Conservation (phyloP, 2,329 filamentous ascomycete species). For the Aspergillus pseudotamarii region DNA sequence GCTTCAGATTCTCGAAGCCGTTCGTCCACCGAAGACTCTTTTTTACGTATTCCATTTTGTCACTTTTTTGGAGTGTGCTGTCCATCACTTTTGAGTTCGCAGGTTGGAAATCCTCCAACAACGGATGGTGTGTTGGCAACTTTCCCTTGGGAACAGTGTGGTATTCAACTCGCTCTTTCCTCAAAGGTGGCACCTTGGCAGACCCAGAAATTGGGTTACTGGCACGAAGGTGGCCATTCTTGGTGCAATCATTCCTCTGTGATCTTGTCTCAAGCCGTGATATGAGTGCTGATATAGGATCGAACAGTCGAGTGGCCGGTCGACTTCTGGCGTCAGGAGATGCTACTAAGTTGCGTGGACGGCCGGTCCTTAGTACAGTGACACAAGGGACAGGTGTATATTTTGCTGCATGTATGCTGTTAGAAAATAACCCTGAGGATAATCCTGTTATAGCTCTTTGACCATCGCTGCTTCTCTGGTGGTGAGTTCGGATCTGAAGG, state of each 20-base stretch:
- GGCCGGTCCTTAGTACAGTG: background rate
- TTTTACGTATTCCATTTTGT: background rate
- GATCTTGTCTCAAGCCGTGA: background rate
- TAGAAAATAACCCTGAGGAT: background rate
- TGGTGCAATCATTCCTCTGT: background rate
- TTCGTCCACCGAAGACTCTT: conserved; percentile 11
- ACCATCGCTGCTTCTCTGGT: background rate
- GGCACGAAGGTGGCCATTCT: background rate
- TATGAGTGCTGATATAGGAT: background rate
- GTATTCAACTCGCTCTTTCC: conserved; percentile 1
- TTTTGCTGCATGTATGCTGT: background rate
- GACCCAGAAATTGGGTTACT: no score
- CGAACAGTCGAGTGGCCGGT: background rate
- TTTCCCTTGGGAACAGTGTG: background rate
- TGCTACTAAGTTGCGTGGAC: background rate
- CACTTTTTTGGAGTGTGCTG: background rate
- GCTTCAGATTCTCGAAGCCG: conserved; percentile 8
- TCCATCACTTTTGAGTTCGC: background rate
- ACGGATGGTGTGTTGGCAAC: background rate
- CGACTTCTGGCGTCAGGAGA: background rate
- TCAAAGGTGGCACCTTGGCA: background rate
- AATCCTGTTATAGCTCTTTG: background rate
- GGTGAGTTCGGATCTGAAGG: background rate
- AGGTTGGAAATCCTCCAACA: background rate
- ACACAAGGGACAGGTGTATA: background rate